Conservation (phyloP, 805 yeast species). For the Starmerella bombicola region DNA sequence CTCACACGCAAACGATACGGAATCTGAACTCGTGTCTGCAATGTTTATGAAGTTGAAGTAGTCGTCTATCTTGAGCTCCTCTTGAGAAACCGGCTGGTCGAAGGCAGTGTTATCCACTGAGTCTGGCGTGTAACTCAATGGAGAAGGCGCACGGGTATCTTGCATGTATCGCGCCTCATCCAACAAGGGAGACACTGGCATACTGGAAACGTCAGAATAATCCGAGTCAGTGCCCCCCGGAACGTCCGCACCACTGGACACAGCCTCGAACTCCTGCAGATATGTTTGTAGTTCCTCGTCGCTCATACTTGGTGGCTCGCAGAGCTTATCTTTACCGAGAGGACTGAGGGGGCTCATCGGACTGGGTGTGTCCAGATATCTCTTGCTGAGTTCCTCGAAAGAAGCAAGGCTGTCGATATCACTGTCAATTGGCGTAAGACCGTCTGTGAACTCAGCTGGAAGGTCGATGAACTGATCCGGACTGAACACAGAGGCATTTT, state of each 20-base stretch:
- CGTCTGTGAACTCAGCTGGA: too few species aligned
- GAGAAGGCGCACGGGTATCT: background rate
- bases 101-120: background rate
- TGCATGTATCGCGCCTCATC: background rate
- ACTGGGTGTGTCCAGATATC: too few species aligned
- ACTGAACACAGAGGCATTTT: too few species aligned
- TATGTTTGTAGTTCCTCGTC: conserved; percentile 12
- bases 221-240: conserved; percentile 1
- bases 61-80: conserved; percentile 8
- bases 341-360: background rate
- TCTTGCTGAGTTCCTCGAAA: too few species aligned
- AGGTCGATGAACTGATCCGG: too few species aligned
- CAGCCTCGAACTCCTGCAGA: conserved; percentile 10
- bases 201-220: background rate
- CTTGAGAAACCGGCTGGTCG: background rate
- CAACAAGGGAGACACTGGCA: conserved; percentile 3
- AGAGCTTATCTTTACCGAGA: background rate
- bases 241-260: background rate
- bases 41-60: conserved; percentile 7
- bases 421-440: too few species aligned
- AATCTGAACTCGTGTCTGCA: background rate
- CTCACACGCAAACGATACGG: background rate
- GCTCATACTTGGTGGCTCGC: background rate
- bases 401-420: too few species aligned
- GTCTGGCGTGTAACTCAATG: background rate